Evolutionary conservation across 2,329 filamentous ascomycete genomes (phyloP).

Genomic region (Albophoma yamanashiensis): DNA sequence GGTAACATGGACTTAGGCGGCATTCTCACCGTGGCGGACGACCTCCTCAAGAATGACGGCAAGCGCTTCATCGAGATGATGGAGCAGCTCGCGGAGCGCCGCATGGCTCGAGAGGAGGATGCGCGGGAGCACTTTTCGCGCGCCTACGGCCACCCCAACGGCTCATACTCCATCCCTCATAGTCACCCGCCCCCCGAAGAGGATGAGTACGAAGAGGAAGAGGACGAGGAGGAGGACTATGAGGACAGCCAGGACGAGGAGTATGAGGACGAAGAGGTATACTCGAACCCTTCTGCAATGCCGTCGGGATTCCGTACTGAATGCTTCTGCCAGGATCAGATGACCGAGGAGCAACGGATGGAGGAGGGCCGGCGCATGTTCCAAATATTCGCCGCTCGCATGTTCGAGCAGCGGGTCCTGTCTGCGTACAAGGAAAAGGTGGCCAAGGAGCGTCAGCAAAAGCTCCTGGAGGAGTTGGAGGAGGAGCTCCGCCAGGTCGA

Average conservation of each 20-base stretch:
- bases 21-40: slow-evolving; percentile 96
- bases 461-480: slow-evolving; percentile 81
- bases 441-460: slow-evolving; percentile 80
- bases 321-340: slow-evolving; percentile 62
- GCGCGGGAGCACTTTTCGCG: slow-evolving; percentile 52
- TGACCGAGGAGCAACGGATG: slow-evolving; percentile 98
- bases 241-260: slow-evolving; percentile 54
- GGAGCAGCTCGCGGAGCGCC: slow-evolving; percentile 94
- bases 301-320: slow-evolving; percentile 30
- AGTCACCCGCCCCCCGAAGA: slow-evolving; percentile 69
- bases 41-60: slow-evolving; percentile 95
- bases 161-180: slow-evolving; percentile 48
- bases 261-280: slow-evolving; percentile 73
- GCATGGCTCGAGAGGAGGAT: slow-evolving; percentile 95
- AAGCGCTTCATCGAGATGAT: slow-evolving; percentile 99
- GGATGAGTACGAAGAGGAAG: slow-evolving; percentile 62
- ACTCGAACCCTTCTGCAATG: slow-evolving; percentile 29
- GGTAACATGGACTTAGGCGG: slow-evolving; percentile 60
- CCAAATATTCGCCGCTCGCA: slow-evolving; percentile 95
- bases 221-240: slow-evolving; percentile 50
- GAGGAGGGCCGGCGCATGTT: slow-evolving; percentile 98
- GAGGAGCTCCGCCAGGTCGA: slow-evolving; percentile 70
- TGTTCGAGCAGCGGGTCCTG: slow-evolving; percentile 97
- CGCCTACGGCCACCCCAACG: slow-evolving; percentile 50
- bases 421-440: slow-evolving; percentile 98